phyloP scores from a whole-genome alignment of 1,284 basidiomycete species.

The Ustilago cynodontis region DNA sequence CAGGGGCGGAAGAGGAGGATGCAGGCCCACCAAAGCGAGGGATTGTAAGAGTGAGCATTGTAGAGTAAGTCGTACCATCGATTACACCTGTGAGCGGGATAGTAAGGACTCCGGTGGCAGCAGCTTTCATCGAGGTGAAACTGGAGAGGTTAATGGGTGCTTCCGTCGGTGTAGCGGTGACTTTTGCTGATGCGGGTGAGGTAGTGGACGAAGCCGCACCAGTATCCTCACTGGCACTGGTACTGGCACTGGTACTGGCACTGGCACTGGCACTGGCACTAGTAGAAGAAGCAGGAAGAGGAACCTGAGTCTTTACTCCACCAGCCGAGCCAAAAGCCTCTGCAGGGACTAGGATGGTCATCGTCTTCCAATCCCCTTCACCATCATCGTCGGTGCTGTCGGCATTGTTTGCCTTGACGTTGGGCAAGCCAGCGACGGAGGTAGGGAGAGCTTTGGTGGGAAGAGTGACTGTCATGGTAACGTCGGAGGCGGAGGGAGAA shows the following conservation, averaged over 20 bases:
- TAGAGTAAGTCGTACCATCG: slow-evolving; percentile 38
- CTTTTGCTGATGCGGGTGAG: background rate
- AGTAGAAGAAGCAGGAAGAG: slow-evolving; percentile 15
- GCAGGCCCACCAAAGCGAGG: slow-evolving; percentile 12
- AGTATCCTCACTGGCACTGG: slow-evolving; percentile 15
- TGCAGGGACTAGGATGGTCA: slow-evolving; percentile 47
- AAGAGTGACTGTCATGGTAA: slow-evolving; percentile 44
- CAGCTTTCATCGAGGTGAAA: slow-evolving; percentile 29
- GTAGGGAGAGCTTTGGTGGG: slow-evolving; percentile 32
- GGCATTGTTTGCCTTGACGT: slow-evolving; percentile 16
- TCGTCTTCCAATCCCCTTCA: slow-evolving; percentile 40
- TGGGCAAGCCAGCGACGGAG: slow-evolving; percentile 14
- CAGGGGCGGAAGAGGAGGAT: background rate
- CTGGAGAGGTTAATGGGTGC: slow-evolving; percentile 35
- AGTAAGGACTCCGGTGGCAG: slow-evolving; percentile 19
- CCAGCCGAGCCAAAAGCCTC: slow-evolving; percentile 29
- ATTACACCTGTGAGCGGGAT: slow-evolving; percentile 37
- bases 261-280: no score
- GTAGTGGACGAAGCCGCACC: background rate
- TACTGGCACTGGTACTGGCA: no score
- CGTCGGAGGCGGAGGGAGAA: slow-evolving; percentile 14
- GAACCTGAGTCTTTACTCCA: slow-evolving; percentile 18
- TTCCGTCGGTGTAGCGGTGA: background rate
- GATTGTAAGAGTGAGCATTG: slow-evolving; percentile 37
- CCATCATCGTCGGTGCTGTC: slow-evolving; percentile 7